Conservation (phyloP, 2,329 filamentous ascomycete species). For the Orbilia ellipsospora region DNA sequence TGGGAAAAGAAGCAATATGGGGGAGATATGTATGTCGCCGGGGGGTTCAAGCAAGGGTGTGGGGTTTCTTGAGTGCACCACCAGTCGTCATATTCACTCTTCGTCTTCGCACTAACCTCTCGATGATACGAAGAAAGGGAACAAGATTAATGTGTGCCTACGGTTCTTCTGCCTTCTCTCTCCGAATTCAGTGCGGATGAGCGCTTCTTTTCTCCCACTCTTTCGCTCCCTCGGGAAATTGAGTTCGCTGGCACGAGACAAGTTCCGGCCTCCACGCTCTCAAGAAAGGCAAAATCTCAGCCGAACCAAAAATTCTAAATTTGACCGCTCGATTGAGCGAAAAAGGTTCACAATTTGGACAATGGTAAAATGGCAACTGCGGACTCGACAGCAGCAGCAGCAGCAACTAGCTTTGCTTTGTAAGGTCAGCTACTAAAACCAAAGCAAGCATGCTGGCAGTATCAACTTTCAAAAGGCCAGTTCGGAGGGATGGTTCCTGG, state of each 20-base stretch:
- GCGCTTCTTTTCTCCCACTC: neutral
- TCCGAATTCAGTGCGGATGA: neutral
- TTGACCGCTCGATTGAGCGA: conserved; percentile 14
- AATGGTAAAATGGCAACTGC: neutral
- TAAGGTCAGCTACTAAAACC: neutral
- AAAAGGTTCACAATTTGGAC: neutral
- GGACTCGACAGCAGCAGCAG: neutral
- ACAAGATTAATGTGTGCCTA: neutral
- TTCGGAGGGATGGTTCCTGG: conserved; percentile 3
- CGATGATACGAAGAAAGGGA: too few relatives aligned
- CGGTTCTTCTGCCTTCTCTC: neutral
- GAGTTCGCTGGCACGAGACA: conserved; percentile 16
- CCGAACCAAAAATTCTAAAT: conserved; percentile 14
- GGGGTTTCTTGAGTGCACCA: conserved; percentile 7
- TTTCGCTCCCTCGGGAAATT: neutral
- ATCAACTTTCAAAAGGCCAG: neutral
- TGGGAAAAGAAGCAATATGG: conserved; percentile 32
- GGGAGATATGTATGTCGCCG: conserved; percentile 23
- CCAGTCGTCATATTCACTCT: conserved; percentile 9
- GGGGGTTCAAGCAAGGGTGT: conserved; percentile 27
- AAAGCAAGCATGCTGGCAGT: too few relatives aligned
- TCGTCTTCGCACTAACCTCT: neutral
- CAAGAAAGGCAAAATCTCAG: conserved; percentile 12
- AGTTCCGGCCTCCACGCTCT: conserved; percentile 1
- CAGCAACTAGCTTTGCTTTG: neutral